A percentile compares a stretch with the other conserved stretches of the same genome.
These are phyloP conservation scores for Begonia masoniana DNA, from an alignment of 306 rosid genomes.

Conservation along the genomic window DNA sequence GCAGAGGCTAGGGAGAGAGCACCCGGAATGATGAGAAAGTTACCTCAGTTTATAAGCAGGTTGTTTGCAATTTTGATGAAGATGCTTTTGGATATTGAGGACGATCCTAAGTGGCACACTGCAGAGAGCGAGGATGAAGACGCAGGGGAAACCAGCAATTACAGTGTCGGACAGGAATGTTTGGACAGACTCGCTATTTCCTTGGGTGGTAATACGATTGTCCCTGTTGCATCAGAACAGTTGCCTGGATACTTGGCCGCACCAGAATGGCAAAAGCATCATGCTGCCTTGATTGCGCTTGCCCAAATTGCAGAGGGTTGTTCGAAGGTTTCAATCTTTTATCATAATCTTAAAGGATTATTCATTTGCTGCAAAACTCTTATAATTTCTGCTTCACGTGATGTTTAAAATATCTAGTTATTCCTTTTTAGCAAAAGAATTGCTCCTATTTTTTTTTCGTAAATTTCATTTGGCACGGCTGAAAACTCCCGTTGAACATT, in stretches of 20 bases:
- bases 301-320: conserved; percentile 98
- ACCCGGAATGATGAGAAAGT: conserved; percentile 94
- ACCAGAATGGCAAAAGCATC: conserved; percentile 88
- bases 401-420: neutral
- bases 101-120: conserved; percentile 71
- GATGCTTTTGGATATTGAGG: conserved; percentile 78
- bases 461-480: too few relatives aligned
- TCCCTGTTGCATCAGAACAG: conserved; percentile 91
- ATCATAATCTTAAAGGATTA: neutral
- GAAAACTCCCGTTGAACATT: too few relatives aligned
- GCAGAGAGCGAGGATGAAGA: conserved; percentile 88
- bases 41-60: conserved; percentile 86
- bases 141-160: conserved; percentile 77
- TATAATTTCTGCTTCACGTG: neutral
- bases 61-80: conserved; percentile 78
- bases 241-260: conserved; percentile 77
- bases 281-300: conserved; percentile 76
- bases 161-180: conserved; percentile 93
- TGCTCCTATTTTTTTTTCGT: neutral
- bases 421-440: neutral
- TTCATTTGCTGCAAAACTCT: neutral
- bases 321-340: conserved; percentile 42
- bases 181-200: conserved; percentile 85
- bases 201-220: conserved; percentile 91
- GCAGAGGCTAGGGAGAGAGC: conserved; percentile 97